Base-by-base conservation (phyloP, 768 basidiomycete species). In the Trametes meyenii region DNA sequence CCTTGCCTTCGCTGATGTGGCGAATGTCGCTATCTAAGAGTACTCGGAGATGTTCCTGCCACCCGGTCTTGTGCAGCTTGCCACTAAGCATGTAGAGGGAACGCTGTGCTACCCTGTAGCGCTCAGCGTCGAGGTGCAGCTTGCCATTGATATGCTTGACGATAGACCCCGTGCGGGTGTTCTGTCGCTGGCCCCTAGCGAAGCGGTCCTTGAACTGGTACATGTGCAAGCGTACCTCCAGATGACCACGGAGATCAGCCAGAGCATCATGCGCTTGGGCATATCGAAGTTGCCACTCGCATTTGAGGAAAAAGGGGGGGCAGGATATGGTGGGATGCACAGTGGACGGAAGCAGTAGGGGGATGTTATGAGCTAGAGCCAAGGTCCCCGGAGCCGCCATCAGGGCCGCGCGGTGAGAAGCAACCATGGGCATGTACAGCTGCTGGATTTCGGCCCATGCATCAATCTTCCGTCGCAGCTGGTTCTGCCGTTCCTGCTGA, bases 11-110 rank as follows among this genome's bases (percentile, higher is more conserved):
- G 3, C 42, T 16, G 16, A 67, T 23, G 13, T 33, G 26, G 5
- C 58, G 48, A 16, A 66, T 50, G 39, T 68, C 62, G 5, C 21
- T 46, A 16, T 52, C 40, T 14, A 35, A 23, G 1, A 68, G 49
- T 0, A n/a, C 17, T 2, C 33, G 56, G 24, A 60, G 52, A 3
- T 45, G 11, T 1, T 13, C 17, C 50, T 63, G 29, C 64, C 64
- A 58, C 11, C 17, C 21, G 3, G 8, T 21, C 16, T 44, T 35
- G 26, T 0, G 48, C 40, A 14, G 40, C 46, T 13, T 48, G 49
- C 16, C n/a, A 12, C 12, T 65, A 40, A 2, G 50, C 11, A 3
- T 1, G 13, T 0, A 63, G 17, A 44, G 44, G 2, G 50, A 33
- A 7, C 36, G 21, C 19, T 61, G 54, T 5, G 67, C 61, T 5